These are phyloP conservation scores for Seminavis robusta DNA, from an alignment of 108 stramenopile genomes.

Conservation along the genomic window DNA sequence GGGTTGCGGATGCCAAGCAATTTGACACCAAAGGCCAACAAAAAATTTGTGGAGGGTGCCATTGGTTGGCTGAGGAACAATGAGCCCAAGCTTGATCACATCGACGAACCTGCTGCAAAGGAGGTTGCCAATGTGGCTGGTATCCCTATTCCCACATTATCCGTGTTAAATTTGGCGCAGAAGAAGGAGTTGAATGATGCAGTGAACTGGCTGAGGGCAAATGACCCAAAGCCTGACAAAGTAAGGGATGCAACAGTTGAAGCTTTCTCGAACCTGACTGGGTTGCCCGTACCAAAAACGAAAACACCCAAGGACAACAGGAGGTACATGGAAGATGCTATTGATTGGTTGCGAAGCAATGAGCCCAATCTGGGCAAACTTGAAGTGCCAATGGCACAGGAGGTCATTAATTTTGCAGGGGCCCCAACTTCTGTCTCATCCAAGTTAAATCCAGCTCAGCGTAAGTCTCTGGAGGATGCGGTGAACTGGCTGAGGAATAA, in stretches of 20 bases:
- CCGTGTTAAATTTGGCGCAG: no score
- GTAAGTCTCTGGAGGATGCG: no score
- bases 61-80: background rate
- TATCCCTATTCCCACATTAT: constrained; percentile 1
- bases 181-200: constrained; percentile 10
- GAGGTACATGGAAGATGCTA: constrained; percentile 14
- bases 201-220: constrained; percentile 24
- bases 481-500: background rate
- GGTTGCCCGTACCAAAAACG: no score
- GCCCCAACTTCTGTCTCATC: no score
- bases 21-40: background rate
- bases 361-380: background rate
- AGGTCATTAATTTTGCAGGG: no score
- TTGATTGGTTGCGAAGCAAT: constrained; percentile 20
- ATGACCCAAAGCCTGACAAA: no score
- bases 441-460: no score
- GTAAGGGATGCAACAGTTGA: no score
- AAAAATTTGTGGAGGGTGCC: constrained; percentile 3
- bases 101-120: background rate
- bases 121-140: constrained; percentile 4
- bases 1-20: constrained; percentile 5
- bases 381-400: no score
- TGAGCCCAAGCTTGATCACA: background rate
- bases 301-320: constrained; percentile 4
- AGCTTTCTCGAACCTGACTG: no score